Evolutionary conservation across 768 basidiomycete species (phyloP).

Genomic region (Xerocomus spinulosus): DNA sequence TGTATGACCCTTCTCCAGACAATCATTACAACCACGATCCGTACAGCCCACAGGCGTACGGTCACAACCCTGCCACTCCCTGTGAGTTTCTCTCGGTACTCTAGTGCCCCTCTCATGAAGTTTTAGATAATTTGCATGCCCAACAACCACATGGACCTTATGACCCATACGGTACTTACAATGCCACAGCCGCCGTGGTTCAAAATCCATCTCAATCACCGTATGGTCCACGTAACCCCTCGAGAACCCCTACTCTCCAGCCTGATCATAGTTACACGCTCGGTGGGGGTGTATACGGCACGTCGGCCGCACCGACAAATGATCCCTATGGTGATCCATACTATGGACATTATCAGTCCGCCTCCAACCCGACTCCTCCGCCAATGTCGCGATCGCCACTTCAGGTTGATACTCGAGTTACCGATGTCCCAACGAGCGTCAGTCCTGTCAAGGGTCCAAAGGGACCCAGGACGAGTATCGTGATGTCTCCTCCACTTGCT

Average conservation of each 20-base stretch:
- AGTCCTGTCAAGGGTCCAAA: slow-evolving; percentile 45
- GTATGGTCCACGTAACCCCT: slow-evolving; percentile 13
- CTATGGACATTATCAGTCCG: slow-evolving; percentile 22
- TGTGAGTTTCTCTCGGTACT: slow-evolving; percentile 38
- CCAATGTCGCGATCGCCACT: slow-evolving; percentile 35
- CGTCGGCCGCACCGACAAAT: slow-evolving; percentile 39
- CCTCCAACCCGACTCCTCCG: slow-evolving; percentile 22
- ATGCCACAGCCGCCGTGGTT: slow-evolving; percentile 21
- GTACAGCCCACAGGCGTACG: slow-evolving; percentile 37
- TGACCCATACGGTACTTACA: slow-evolving; percentile 49
- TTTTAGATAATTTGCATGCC: slow-evolving; percentile 49
- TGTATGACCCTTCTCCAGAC: slow-evolving; percentile 19
- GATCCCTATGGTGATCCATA: slow-evolving; percentile 26
- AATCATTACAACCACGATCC: slow-evolving; percentile 27
- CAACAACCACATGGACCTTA: slow-evolving; percentile 51
- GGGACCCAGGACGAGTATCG: slow-evolving; percentile 27
- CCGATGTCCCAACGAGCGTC: slow-evolving; percentile 19
- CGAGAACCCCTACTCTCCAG: slow-evolving; percentile 17
- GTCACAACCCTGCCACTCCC: slow-evolving; percentile 48
- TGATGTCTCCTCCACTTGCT: slow-evolving; percentile 22
- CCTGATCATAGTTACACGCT: slow-evolving; percentile 53
- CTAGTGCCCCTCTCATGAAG: slow-evolving; percentile 4
- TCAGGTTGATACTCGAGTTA: slow-evolving; percentile 37
- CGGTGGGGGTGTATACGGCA: slow-evolving; percentile 55
- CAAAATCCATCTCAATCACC: slow-evolving; percentile 13